Conservation (phyloP, 179 eudicot genomes). For the Gypsophila paniculata region DNA sequence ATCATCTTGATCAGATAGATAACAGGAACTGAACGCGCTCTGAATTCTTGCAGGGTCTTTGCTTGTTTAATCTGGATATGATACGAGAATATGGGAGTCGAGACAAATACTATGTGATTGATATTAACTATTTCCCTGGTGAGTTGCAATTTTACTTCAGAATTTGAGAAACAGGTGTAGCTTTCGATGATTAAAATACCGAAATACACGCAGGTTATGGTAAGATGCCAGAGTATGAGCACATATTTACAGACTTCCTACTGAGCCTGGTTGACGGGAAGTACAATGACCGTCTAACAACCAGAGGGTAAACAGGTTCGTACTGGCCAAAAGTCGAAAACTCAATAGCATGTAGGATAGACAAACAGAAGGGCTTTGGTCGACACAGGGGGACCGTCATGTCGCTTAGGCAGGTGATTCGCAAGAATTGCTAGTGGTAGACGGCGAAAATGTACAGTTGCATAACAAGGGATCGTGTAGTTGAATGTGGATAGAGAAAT, state of each 20-base stretch:
- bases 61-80: conserved; percentile 64
- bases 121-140: conserved; percentile 83
- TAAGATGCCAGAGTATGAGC: conserved; percentile 94
- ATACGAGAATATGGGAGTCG: conserved; percentile 60
- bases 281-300: conserved; percentile 37
- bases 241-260: conserved; percentile 85
- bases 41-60: conserved; percentile 49
- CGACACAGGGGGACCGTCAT: conserved; percentile 9
- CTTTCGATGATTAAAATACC: neutral
- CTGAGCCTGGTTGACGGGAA: conserved; percentile 53
- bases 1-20: neutral
- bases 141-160: conserved; percentile 13
- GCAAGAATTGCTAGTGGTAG: conserved; percentile 18
- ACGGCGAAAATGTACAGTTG: conserved; percentile 25
- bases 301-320: conserved; percentile 12
- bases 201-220: conserved; percentile 71
- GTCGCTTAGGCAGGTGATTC: conserved; percentile 22
- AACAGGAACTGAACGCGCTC: neutral
- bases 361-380: conserved; percentile 12
- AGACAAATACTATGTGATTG: conserved; percentile 57
- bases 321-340: neutral
- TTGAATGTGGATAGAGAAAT: conserved; percentile 1
- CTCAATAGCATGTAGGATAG: neutral
- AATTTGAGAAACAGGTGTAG: neutral
- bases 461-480: neutral